Percentiles rank a stretch among this genome's conserved stretches.
phyloP scores from a whole-genome alignment of 2,329 filamentous ascomycete genomes.

The Alternaria tenuissima region DNA sequence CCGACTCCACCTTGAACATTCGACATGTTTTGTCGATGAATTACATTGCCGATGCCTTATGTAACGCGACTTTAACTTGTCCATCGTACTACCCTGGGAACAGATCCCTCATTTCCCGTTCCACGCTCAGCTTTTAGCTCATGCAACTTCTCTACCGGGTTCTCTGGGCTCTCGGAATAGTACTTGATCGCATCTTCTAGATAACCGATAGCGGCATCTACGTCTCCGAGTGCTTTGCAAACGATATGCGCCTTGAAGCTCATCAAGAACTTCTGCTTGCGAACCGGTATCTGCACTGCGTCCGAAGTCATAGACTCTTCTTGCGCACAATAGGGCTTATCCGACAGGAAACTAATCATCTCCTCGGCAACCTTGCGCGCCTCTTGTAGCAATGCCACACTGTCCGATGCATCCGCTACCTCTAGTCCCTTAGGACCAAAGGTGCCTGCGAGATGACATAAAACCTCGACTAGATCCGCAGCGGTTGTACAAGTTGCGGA shows the following conservation, averaged over 20 bases:
- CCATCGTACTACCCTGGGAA: not conserved
- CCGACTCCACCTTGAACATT: not conserved
- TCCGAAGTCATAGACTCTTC: not conserved
- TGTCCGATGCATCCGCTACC: not conserved
- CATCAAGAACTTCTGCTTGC: constrained; percentile 10
- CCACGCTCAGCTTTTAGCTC: constrained; percentile 7
- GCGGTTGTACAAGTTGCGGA: not conserved
- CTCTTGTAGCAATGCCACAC: constrained; percentile 4
- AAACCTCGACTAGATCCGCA: not conserved
- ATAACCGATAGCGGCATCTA: constrained; percentile 15
- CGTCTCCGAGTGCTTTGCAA: constrained; percentile 13
- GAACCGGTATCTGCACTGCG: not conserved
- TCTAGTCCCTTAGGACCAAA: not conserved
- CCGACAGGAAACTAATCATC: not conserved
- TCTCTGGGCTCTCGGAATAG: not conserved
- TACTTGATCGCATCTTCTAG: constrained; percentile 10
- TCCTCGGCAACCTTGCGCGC: constrained; percentile 11
- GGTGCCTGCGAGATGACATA: not conserved
- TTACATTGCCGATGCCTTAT: not conserved
- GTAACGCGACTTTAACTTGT: not conserved
- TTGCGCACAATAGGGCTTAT: not conserved
- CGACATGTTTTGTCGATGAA: not conserved
- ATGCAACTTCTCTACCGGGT: not conserved
- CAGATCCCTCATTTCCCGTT: not conserved
- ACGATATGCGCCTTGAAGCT: constrained; percentile 12